phyloP scores from a whole-genome alignment of 495 filamentous ascomycete genomes.

The Jackrogersella minutella region DNA sequence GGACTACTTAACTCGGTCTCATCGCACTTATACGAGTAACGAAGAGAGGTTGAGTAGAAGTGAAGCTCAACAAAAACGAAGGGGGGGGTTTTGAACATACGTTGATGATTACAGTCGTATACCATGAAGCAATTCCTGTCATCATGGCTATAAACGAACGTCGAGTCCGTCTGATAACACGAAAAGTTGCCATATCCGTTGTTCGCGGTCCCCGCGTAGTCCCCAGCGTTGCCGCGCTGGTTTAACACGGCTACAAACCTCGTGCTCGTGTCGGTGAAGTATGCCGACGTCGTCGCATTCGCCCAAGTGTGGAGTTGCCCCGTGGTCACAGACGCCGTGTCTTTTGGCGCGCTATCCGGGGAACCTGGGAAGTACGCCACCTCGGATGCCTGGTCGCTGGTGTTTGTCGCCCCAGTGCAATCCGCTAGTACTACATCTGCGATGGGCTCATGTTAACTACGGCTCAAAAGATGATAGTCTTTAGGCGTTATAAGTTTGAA shows the following conservation, averaged over 20 bases:
- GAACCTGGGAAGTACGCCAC: conserved; percentile 47
- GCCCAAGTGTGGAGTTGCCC: conserved; percentile 47
- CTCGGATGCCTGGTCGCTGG: conserved; percentile 44
- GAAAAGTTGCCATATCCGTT: conserved; percentile 50
- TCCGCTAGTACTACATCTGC: conserved; percentile 32
- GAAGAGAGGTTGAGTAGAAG: background rate
- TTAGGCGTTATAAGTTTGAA: background rate
- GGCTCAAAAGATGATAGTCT: background rate
- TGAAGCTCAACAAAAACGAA: too few relatives aligned
- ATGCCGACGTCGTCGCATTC: conserved; percentile 44
- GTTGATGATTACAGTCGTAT: conserved; percentile 50
- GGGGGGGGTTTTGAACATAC: conserved; percentile 7
- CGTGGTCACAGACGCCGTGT: conserved; percentile 45
- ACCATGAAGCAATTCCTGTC: conserved; percentile 42
- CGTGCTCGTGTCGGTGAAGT: conserved; percentile 44
- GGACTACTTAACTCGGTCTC: background rate
- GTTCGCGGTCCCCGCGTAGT: conserved; percentile 47
- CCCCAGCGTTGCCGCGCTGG: conserved; percentile 40
- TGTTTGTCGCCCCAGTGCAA: conserved; percentile 15
- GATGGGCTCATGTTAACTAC: conserved; percentile 11
- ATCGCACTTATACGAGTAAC: too few relatives aligned
- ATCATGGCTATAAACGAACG: conserved; percentile 43
- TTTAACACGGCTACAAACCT: conserved; percentile 47
- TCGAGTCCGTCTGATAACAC: conserved; percentile 47
- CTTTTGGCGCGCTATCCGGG: conserved; percentile 38